A percentile compares a stretch with the other conserved stretches of the same genome.
Evolutionary conservation across 2,329 filamentous ascomycete species (phyloP).

Genomic region (Monilinia fructicola): DNA sequence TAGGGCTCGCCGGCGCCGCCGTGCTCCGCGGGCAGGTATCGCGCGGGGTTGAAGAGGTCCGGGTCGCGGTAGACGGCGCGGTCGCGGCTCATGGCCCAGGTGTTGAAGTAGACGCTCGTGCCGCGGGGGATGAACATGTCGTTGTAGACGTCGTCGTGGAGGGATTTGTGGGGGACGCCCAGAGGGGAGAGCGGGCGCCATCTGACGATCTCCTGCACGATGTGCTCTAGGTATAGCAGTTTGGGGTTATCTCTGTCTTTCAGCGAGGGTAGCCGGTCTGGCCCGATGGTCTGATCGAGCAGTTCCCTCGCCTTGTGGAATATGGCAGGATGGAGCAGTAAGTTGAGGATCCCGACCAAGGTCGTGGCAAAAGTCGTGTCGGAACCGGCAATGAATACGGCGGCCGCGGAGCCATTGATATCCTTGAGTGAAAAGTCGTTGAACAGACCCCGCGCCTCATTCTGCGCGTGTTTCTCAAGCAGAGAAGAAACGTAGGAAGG

Average conservation of each 20-base stretch:
- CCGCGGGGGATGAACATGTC: conserved; percentile 59
- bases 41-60: conserved; percentile 48
- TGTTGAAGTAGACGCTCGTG: conserved; percentile 52
- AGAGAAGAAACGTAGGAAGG: conserved; percentile 23
- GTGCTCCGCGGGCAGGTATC: conserved; percentile 45
- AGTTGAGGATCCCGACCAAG: conserved; percentile 46
- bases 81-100: conserved; percentile 56
- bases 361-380: conserved; percentile 45
- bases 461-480: conserved; percentile 4
- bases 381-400: conserved; percentile 48
- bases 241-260: conserved; percentile 42
- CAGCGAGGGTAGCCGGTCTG: conserved; percentile 14
- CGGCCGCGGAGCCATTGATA: conserved; percentile 50
- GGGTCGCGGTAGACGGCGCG: conserved; percentile 45
- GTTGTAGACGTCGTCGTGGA: conserved; percentile 56
- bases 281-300: conserved; percentile 49
- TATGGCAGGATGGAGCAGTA: conserved; percentile 42
- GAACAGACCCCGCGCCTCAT: conserved; percentile 5
- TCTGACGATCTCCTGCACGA: conserved; percentile 50
- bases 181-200: conserved; percentile 49
- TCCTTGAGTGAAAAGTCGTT: conserved; percentile 28
- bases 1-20: conserved; percentile 48
- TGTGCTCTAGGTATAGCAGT: conserved; percentile 47
- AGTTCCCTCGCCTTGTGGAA: conserved; percentile 49
- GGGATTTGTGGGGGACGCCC: conserved; percentile 55